A percentile compares a stretch with the other conserved stretches of the same genome.
Evolutionary conservation across 495 filamentous ascomycete species (phyloP).

Genomic region (Xylaria longipes): DNA sequence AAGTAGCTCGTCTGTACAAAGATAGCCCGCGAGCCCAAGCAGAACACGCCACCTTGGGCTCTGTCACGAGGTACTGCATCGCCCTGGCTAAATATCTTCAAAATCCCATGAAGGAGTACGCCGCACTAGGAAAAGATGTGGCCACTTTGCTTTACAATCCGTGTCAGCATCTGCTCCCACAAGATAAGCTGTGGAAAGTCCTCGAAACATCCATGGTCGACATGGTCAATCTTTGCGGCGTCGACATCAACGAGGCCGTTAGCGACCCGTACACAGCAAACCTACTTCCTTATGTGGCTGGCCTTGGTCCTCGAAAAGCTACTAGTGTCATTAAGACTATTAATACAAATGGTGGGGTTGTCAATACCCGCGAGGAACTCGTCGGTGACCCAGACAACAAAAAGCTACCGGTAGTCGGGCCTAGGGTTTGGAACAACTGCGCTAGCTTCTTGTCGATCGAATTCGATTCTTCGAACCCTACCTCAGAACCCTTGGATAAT

Average conservation of each 20-base stretch:
- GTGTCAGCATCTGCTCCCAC: slow-evolving; percentile 84
- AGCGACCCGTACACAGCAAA: slow-evolving; percentile 79
- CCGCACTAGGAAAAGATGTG: slow-evolving; percentile 85
- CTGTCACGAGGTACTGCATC: slow-evolving; percentile 85
- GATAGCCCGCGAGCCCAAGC: slow-evolving; percentile 79
- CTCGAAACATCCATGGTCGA: slow-evolving; percentile 95
- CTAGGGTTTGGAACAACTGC: slow-evolving; percentile 93
- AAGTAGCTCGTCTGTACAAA: slow-evolving; percentile 92
- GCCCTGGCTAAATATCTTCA: slow-evolving; percentile 89
- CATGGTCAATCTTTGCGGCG: slow-evolving; percentile 95
- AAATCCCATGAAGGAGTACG: slow-evolving; percentile 94
- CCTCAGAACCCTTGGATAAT: slow-evolving; percentile 91
- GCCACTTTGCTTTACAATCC: slow-evolving; percentile 85
- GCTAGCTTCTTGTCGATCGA: slow-evolving; percentile 93
- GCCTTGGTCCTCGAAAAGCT: slow-evolving; percentile 92
- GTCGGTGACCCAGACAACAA: slow-evolving; percentile 83
- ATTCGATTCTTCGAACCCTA: slow-evolving; percentile 77
- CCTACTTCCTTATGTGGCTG: slow-evolving; percentile 88
- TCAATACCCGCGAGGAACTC: slow-evolving; percentile 82
- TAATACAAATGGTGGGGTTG: slow-evolving; percentile 82
- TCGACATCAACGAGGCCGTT: slow-evolving; percentile 92
- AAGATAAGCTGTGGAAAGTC: slow-evolving; percentile 82
- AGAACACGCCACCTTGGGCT: slow-evolving; percentile 79
- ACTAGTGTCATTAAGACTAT: slow-evolving; percentile 87
- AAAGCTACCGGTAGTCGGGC: slow-evolving; percentile 78